Base-by-base conservation (phyloP, 345 rosid species). In the Rhizophora mangle region DNA sequence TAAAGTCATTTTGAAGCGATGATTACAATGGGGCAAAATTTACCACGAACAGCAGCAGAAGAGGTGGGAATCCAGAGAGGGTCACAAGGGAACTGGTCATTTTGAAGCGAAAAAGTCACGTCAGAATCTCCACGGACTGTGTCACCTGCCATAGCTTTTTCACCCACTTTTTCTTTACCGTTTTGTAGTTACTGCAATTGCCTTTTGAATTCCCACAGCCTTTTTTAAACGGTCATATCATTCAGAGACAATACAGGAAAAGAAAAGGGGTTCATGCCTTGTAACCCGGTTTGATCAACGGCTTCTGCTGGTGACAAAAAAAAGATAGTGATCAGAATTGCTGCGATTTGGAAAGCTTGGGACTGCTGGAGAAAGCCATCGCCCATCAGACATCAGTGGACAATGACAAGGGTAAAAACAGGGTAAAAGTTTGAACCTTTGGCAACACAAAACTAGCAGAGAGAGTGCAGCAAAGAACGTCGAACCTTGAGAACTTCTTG, bases 31-130 rank as follows among this genome's bases (percentile, higher is more conserved):
- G 27, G 13, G 29, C 11, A 24, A 56, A 29, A 64, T 58, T 55
- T 76, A 88, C 93, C 84, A 15, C 65, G 68, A 72, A 69, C 56
- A 63, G 72, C 5, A 32, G 82, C 26, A 67, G 81, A 71, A 55
- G 82, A 32, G 18, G 68, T 59, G 22, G 86, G 74, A 18, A 77
- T 65, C 88, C 88, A 82, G 59, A 80, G 51, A 70, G 84, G 69
- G 9, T 79, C 82, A 64, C 71, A 62, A 47, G 81, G 79, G 70
- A 79, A 72, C 51, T 37, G 53, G 32, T 71, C 79, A 51, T 77
- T 77, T n/a, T 67, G 65, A 60, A 76, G 75, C 68, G 73, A 67
- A 78, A 72, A 54, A 53, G 63, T 52, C 54, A 67, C 31, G 64
- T 76, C 72, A 60, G 78, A 49, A 74, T 62, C 37, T 34, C 72